Conservation (phyloP, 768 basidiomycete genomes). For the Suillus plorans region DNA sequence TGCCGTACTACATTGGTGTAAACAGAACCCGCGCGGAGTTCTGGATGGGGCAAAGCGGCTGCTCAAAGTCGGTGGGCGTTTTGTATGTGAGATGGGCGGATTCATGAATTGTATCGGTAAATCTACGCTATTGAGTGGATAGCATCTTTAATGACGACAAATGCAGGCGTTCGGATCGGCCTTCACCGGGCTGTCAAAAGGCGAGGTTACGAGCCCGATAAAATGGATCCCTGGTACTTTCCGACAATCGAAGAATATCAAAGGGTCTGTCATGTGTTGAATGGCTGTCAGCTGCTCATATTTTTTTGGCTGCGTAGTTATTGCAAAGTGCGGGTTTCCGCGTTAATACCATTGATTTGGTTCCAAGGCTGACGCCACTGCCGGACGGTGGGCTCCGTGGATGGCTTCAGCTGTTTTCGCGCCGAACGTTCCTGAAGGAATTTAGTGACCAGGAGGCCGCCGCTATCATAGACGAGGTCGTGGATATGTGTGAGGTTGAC, state of each 20-base stretch:
- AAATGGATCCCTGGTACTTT: conserved; percentile 83
- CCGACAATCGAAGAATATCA: conserved; percentile 70
- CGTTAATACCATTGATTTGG: conserved; percentile 51
- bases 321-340: conserved; percentile 57
- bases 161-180: conserved; percentile 57
- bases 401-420: conserved; percentile 70
- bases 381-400: conserved; percentile 48
- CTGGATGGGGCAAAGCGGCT: conserved; percentile 56
- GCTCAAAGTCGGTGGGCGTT: conserved; percentile 68
- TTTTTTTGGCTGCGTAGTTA: conserved; percentile 39
- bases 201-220: conserved; percentile 56
- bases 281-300: conserved; percentile 2
- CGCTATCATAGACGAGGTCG: conserved; percentile 62
- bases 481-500: conserved; percentile 53
- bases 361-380: conserved; percentile 55
- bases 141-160: conserved; percentile 8
- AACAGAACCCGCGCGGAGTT: conserved; percentile 65
- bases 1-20: conserved; percentile 86
- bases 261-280: conserved; percentile 36
- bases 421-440: conserved; percentile 55
- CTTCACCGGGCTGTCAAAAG: conserved; percentile 52
- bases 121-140: conserved; percentile 2
- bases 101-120: conserved; percentile 70
- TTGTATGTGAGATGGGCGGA: conserved; percentile 78
- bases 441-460: conserved; percentile 54